These are phyloP conservation scores for Ceratocystis diversiconidia DNA, from an alignment of 2,329 filamentous ascomycete genomes.

Conservation along the genomic window DNA sequence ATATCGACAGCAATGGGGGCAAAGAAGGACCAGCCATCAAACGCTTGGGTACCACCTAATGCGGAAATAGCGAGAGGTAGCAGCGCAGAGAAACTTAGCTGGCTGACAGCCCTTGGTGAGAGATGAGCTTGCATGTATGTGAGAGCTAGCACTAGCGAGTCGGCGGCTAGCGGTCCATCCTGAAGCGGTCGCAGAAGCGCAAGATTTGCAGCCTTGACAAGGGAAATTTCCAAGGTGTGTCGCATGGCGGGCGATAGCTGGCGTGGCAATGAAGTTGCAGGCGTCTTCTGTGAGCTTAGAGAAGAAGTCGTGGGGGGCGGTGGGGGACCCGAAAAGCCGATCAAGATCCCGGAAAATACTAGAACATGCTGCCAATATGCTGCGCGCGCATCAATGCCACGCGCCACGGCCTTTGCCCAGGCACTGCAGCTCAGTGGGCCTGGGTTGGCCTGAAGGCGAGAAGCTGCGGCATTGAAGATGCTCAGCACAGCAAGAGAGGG, in stretches of 20 bases:
- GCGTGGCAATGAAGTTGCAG: constrained; percentile 42
- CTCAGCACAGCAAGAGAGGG: constrained; percentile 53
- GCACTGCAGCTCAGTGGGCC: constrained; percentile 35
- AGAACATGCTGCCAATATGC: constrained; percentile 71
- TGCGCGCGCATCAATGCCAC: constrained; percentile 43
- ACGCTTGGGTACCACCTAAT: constrained; percentile 56
- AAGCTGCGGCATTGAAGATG: constrained; percentile 55
- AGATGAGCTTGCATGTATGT: constrained; percentile 65
- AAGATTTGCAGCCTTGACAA: constrained; percentile 64
- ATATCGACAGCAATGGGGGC: constrained; percentile 36
- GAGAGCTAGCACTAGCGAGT: constrained; percentile 53
- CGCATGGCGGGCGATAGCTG: constrained; percentile 51
- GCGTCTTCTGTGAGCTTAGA: background rate
- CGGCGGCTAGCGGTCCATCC: constrained; percentile 31
- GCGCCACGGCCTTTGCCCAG: constrained; percentile 43
- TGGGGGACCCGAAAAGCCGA: constrained; percentile 50
- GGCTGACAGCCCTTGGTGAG: constrained; percentile 41
- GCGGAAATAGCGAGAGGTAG: constrained; percentile 56
- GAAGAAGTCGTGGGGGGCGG: constrained; percentile 28
- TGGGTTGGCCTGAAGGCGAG: constrained; percentile 33
- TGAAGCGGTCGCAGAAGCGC: constrained; percentile 40
- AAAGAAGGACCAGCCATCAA: constrained; percentile 64
- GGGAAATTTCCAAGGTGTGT: constrained; percentile 54
- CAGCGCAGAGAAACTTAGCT: constrained; percentile 53
- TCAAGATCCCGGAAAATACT: constrained; percentile 62